These are phyloP conservation scores for Apiospora phragmitis DNA, from an alignment of 2,329 filamentous ascomycete species.

Conservation along the genomic window DNA sequence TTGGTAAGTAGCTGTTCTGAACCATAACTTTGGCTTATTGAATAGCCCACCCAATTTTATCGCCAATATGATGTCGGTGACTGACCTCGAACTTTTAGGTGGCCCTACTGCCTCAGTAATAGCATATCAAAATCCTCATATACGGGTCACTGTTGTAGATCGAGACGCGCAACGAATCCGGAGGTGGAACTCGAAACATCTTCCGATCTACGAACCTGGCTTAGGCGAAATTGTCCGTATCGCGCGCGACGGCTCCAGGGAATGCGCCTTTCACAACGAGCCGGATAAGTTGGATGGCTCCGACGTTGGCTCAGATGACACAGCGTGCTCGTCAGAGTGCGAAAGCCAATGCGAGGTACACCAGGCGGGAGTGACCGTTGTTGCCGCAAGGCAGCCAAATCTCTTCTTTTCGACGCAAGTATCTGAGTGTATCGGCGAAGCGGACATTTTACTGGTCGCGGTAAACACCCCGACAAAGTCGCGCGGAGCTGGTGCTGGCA, in stretches of 20 bases:
- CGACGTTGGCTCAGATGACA: constrained; percentile 32
- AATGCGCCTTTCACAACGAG: constrained; percentile 42
- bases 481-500: constrained; percentile 67
- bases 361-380: constrained; percentile 27
- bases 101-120: constrained; percentile 76
- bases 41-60: neutral
- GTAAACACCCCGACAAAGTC: constrained; percentile 81
- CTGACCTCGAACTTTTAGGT: constrained; percentile 42
- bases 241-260: constrained; percentile 58
- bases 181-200: constrained; percentile 71
- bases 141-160: constrained; percentile 76
- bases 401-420: constrained; percentile 74
- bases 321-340: constrained; percentile 32
- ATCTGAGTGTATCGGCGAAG: constrained; percentile 59
- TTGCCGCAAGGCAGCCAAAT: constrained; percentile 58
- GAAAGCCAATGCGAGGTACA: constrained; percentile 27
- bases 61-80: neutral
- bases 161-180: constrained; percentile 64
- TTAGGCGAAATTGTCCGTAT: constrained; percentile 67
- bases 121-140: constrained; percentile 69
- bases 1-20: constrained; percentile 50
- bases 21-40: too few relatives aligned
- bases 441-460: constrained; percentile 73
- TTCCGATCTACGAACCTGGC: constrained; percentile 77
- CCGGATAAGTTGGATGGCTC: constrained; percentile 29